phyloP scores from a whole-genome alignment of 495 filamentous ascomycete species.

The Sordaria brevicollis region DNA sequence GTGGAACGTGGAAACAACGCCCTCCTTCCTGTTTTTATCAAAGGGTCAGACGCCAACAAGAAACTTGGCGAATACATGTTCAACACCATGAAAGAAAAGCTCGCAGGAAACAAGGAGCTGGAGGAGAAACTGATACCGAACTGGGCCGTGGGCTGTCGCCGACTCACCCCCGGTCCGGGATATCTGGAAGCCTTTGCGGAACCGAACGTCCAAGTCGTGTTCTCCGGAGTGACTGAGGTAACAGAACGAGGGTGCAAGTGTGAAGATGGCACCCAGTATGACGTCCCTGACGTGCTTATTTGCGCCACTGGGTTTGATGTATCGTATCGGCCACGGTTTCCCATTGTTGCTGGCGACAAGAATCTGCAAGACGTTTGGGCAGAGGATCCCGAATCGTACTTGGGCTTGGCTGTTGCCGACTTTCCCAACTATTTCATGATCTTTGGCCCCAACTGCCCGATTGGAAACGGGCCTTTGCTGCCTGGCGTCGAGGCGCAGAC shows the following conservation, averaged over 20 bases:
- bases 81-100: conserved; percentile 13
- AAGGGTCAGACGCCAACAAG: conserved; percentile 20
- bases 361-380: conserved; percentile 36
- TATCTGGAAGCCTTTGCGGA: conserved; percentile 50
- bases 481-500: conserved; percentile 9
- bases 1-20: conserved; percentile 24
- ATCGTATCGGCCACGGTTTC: conserved; percentile 42
- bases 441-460: conserved; percentile 19
- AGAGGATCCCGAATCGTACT: conserved; percentile 42
- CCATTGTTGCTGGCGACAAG: conserved; percentile 37
- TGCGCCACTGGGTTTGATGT: conserved; percentile 51
- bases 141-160: conserved; percentile 50
- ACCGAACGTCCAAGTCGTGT: conserved; percentile 31
- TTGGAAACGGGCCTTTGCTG: conserved; percentile 21
- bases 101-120: conserved; percentile 18
- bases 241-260: conserved; percentile 38
- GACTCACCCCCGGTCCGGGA: conserved; percentile 49
- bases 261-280: not conserved
- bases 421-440: conserved; percentile 50
- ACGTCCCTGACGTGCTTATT: conserved; percentile 36
- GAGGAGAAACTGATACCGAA: conserved; percentile 38
- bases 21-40: conserved; percentile 29
- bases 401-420: conserved; percentile 40
- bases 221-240: conserved; percentile 30
- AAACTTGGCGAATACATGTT: not conserved